Percentiles rank a stretch among this genome's conserved stretches.
Evolutionary conservation across 441 rosid species (phyloP).

Genomic region (Pelargonium fulgidum): DNA sequence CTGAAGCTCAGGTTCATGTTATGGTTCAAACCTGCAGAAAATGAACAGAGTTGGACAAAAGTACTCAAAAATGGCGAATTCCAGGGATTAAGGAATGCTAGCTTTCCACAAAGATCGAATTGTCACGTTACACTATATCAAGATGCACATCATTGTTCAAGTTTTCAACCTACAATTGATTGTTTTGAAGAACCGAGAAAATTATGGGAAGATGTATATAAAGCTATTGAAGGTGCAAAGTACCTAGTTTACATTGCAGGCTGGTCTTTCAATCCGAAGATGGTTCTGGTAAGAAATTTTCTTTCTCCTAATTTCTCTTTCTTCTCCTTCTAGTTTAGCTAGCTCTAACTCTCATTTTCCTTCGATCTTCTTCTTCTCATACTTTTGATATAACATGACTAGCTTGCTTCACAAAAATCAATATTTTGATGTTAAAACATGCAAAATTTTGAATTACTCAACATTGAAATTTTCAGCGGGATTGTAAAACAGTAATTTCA

Average conservation of each 20-base stretch:
- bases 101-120: conserved; percentile 67
- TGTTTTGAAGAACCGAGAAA: conserved; percentile 41
- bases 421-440: no score
- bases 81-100: conserved; percentile 53
- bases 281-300: conserved; percentile 51
- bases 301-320: no score
- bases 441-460: no score
- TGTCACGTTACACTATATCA: conserved; percentile 65
- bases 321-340: no score
- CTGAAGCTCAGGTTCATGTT: conserved; percentile 55
- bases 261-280: conserved; percentile 81
- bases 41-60: conserved; percentile 53
- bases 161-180: conserved; percentile 48
- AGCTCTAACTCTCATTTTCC: no score
- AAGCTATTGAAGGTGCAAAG: conserved; percentile 68
- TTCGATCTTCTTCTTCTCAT: no score
- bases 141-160: conserved; percentile 54
- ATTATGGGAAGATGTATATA: conserved; percentile 77
- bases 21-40: conserved; percentile 76
- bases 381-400: no score
- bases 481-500: no score
- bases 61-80: conserved; percentile 34
- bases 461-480: no score
- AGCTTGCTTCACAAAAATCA: no score
- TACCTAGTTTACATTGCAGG: conserved; percentile 74